These are phyloP conservation scores for Alloteropsis semialata DNA, from an alignment of 176 grass and related monocot species.

Conservation along the genomic window DNA sequence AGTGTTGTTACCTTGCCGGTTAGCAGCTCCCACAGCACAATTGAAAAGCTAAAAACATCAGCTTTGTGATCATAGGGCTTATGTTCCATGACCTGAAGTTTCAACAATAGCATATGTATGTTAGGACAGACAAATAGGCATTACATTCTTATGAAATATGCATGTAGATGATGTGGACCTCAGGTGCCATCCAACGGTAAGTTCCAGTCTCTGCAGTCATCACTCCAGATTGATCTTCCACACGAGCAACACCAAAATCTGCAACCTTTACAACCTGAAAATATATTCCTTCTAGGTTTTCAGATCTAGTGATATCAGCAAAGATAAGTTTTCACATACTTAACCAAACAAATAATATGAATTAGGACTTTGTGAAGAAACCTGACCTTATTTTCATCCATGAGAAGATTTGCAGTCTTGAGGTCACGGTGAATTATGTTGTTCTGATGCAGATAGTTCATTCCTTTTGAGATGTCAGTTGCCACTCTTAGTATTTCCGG, in stretches of 20 bases:
- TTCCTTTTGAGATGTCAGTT: slow-evolving; percentile 74
- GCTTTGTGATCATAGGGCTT: slow-evolving; percentile 92
- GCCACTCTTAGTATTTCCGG: slow-evolving; percentile 61
- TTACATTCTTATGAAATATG: background rate
- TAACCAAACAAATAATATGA: background rate
- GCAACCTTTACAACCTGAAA: slow-evolving; percentile 83
- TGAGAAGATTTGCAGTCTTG: slow-evolving; percentile 87
- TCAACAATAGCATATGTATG: background rate
- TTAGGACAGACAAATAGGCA: background rate
- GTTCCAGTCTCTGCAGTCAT: slow-evolving; percentile 99
- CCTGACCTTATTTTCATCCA: slow-evolving; percentile 82
- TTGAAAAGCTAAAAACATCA: slow-evolving; percentile 88
- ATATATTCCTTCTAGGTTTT: background rate
- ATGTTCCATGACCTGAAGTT: slow-evolving; percentile 83
- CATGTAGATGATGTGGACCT: slow-evolving; percentile 34
- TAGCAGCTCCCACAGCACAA: slow-evolving; percentile 89
- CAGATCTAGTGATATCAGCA: background rate
- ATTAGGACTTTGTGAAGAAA: background rate
- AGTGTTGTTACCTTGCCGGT: slow-evolving; percentile 58
- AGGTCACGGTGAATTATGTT: slow-evolving; percentile 87
- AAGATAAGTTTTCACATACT: background rate
- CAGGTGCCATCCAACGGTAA: slow-evolving; percentile 97
- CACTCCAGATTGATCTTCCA: slow-evolving; percentile 76
- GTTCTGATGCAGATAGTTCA: slow-evolving; percentile 85
- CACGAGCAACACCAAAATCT: slow-evolving; percentile 94